These are phyloP conservation scores for Lactarius deliciosus DNA, from an alignment of 768 basidiomycete species.

Conservation along the genomic window DNA sequence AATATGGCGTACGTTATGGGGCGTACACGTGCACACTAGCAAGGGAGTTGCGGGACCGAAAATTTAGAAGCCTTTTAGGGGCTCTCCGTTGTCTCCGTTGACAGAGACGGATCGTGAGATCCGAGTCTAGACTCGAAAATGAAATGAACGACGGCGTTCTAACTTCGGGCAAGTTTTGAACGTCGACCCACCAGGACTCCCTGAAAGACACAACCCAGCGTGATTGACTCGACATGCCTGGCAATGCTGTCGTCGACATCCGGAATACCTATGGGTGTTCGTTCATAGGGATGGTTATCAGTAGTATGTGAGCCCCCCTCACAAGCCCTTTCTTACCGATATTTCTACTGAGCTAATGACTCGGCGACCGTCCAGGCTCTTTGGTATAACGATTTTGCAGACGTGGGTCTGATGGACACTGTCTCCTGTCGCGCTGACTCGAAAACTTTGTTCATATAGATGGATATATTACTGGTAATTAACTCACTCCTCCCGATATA, in stretches of 20 bases:
- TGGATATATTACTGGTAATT: constrained; percentile 7
- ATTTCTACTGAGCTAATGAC: not conserved
- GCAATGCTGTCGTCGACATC: constrained; percentile 1
- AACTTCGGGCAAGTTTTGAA: too few relatives aligned
- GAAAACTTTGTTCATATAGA: not conserved
- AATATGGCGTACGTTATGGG: too few relatives aligned
- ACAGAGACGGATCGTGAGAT: too few relatives aligned
- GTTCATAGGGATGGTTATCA: constrained; percentile 6
- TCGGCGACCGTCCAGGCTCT: constrained; percentile 1
- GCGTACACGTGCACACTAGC: too few relatives aligned
- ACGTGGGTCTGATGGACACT: not conserved
- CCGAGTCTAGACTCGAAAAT: too few relatives aligned
- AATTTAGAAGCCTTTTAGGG: too few relatives aligned
- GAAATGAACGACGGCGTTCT: too few relatives aligned
- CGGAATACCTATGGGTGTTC: not conserved
- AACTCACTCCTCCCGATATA: too few relatives aligned
- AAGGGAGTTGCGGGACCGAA: too few relatives aligned
- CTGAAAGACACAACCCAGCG: not conserved
- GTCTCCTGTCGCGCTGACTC: not conserved
- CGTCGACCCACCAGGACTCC: too few relatives aligned
- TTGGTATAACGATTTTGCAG: constrained; percentile 9
- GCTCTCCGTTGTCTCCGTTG: too few relatives aligned
- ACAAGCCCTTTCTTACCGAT: not conserved
- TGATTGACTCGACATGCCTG: not conserved
- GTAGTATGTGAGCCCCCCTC: not conserved